Conservation (phyloP, 805 yeast genomes). For the Saccharomycopsis sp. region DNA sequence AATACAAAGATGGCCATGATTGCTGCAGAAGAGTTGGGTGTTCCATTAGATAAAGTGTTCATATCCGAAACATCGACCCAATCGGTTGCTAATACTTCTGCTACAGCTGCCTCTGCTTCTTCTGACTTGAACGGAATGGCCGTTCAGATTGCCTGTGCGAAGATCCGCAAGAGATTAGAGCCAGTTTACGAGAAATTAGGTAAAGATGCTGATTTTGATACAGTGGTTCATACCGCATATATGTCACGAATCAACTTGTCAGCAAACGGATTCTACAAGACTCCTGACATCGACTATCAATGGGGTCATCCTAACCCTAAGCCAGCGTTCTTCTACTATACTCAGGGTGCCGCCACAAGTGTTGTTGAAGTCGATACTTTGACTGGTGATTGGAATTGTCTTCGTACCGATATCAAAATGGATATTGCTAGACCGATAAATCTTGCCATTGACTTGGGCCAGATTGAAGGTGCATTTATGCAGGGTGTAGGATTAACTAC, state of each 20-base stretch:
- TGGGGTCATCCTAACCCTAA: constrained; percentile 35
- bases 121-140: constrained; percentile 46
- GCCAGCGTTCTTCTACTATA: constrained; percentile 41
- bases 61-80: constrained; percentile 43
- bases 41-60: constrained; percentile 36
- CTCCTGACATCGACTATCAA: constrained; percentile 41
- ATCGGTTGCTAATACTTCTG: constrained; percentile 41
- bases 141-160: constrained; percentile 40
- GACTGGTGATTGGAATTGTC: constrained; percentile 42
- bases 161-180: constrained; percentile 34
- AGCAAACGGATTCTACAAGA: constrained; percentile 45
- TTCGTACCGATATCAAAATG: constrained; percentile 40
- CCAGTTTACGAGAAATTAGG: constrained; percentile 35
- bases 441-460: constrained; percentile 45
- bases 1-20: constrained; percentile 44
- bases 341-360: constrained; percentile 40
- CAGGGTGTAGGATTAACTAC: constrained; percentile 47
- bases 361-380: constrained; percentile 41
- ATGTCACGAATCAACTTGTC: constrained; percentile 39
- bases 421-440: constrained; percentile 43
- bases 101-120: constrained; percentile 45
- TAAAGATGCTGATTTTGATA: constrained; percentile 34
- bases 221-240: constrained; percentile 37
- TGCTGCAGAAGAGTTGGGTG: constrained; percentile 37
- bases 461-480: constrained; percentile 44